A percentile compares a stretch with the other conserved stretches of the same genome.
phyloP scores from a whole-genome alignment of 495 filamentous ascomycete species.

The Jackrogersella minutella region DNA sequence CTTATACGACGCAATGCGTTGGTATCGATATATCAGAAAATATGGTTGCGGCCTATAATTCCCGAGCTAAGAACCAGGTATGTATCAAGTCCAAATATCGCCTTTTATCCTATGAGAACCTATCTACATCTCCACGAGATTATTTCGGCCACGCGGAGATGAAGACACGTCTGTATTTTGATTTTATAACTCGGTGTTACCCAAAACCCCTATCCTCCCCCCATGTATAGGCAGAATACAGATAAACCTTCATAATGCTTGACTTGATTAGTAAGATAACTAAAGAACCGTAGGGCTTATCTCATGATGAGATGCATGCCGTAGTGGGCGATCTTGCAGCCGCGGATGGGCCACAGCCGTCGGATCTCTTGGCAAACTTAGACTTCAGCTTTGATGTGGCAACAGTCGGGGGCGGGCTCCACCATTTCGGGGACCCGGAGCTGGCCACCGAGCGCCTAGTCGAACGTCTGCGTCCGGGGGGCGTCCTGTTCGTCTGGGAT shows the following conservation, averaged over 20 bases:
- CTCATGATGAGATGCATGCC: constrained; percentile 61
- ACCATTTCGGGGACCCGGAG: constrained; percentile 73
- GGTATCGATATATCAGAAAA: constrained; percentile 74
- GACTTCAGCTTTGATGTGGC: constrained; percentile 70
- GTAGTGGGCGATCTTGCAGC: constrained; percentile 65
- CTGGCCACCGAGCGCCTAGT: constrained; percentile 64
- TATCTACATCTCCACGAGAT: background rate
- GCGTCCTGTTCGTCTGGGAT: constrained; percentile 71
- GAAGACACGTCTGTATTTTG: background rate
- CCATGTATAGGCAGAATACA: background rate
- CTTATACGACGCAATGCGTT: constrained; percentile 65
- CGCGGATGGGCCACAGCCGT: constrained; percentile 47
- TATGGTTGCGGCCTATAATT: constrained; percentile 70
- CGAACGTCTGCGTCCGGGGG: constrained; percentile 67
- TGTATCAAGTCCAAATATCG: background rate
- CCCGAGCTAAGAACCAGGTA: constrained; percentile 54
- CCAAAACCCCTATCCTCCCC: background rate
- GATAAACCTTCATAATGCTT: background rate
- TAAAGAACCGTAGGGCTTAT: constrained; percentile 52
- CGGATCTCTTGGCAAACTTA: constrained; percentile 50
- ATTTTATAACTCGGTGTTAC: no score
- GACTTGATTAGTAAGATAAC: background rate
- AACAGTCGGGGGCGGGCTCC: constrained; percentile 70
- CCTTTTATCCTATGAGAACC: background rate
- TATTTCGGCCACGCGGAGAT: background rate